These are phyloP conservation scores for Coriaria nepalensis DNA, from an alignment of 306 rosid species.

Conservation along the genomic window DNA sequence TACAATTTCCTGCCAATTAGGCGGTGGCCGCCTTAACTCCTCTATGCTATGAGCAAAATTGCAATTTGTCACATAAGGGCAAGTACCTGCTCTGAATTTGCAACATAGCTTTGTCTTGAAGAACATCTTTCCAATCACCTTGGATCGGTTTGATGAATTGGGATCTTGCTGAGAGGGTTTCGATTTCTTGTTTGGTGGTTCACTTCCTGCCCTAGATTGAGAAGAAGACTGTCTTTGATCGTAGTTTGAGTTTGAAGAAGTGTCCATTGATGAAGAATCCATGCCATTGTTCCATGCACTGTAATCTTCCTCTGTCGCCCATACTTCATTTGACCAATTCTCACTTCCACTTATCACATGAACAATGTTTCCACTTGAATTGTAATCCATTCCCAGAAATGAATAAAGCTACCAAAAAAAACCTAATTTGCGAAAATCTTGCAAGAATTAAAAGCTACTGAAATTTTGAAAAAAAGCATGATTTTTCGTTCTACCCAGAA, in stretches of 20 bases:
- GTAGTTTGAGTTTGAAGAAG: constrained; percentile 58
- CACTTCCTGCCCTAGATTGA: constrained; percentile 62
- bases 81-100: constrained; percentile 82
- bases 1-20: constrained; percentile 96
- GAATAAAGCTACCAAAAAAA: neutral
- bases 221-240: constrained; percentile 39
- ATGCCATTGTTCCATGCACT: constrained; percentile 54
- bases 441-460: no score
- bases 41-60: constrained; percentile 96
- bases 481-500: no score
- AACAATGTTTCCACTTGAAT: constrained; percentile 40
- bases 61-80: constrained; percentile 85
- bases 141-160: constrained; percentile 47
- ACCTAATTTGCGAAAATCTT: constrained; percentile 6
- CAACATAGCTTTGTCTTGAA: constrained; percentile 97
- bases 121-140: constrained; percentile 92
- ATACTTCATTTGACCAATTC: constrained; percentile 64
- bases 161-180: constrained; percentile 68
- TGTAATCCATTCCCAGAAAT: constrained; percentile 45
- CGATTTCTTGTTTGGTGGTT: constrained; percentile 73
- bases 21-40: constrained; percentile 93
- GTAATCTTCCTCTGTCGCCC: constrained; percentile 98
- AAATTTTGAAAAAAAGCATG: no score
- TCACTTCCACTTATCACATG: constrained; percentile 54
- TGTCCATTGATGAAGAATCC: constrained; percentile 26